Evolutionary conservation across 2,329 filamentous ascomycete species (phyloP).

Genomic region (Exophiala calicioides): DNA sequence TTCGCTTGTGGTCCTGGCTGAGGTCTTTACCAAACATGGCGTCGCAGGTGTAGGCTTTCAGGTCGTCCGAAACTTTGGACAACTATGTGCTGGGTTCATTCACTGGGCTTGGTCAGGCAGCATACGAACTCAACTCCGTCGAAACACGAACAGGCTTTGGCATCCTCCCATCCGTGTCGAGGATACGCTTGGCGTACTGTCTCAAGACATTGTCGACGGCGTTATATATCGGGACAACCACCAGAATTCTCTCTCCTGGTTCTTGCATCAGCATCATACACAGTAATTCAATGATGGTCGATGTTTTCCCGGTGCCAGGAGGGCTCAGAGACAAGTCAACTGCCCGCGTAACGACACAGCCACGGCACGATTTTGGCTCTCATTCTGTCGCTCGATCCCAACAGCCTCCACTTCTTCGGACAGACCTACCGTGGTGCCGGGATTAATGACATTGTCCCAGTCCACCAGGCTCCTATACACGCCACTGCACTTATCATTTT

Average conservation of each 20-base stretch:
- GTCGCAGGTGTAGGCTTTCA: constrained; percentile 41
- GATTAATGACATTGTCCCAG: neutral
- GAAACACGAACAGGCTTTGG: constrained; percentile 33
- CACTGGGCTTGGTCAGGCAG: neutral
- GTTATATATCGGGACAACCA: constrained; percentile 50
- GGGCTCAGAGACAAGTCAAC: constrained; percentile 49
- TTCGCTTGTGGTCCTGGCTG: constrained; percentile 30
- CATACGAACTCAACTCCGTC: constrained; percentile 34
- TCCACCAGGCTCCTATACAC: constrained; percentile 33
- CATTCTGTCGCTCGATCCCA: constrained; percentile 33
- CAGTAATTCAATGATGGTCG: constrained; percentile 45
- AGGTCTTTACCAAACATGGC: constrained; percentile 41
- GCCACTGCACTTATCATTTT: constrained; percentile 37
- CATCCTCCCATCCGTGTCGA: constrained; percentile 1
- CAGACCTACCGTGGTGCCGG: no score
- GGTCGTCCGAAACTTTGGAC: constrained; percentile 38
- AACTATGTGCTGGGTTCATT: constrained; percentile 23
- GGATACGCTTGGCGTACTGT: constrained; percentile 33
- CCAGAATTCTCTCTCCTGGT: constrained; percentile 36
- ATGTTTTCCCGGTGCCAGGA: constrained; percentile 50
- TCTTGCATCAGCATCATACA: constrained; percentile 35
- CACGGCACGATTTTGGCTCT: constrained; percentile 41
- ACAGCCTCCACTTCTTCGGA: constrained; percentile 1
- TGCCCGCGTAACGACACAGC: constrained; percentile 34
- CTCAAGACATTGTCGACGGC: constrained; percentile 49